phyloP scores from a whole-genome alignment of 345 rosid genomes.

The Euphorbia lathyris region DNA sequence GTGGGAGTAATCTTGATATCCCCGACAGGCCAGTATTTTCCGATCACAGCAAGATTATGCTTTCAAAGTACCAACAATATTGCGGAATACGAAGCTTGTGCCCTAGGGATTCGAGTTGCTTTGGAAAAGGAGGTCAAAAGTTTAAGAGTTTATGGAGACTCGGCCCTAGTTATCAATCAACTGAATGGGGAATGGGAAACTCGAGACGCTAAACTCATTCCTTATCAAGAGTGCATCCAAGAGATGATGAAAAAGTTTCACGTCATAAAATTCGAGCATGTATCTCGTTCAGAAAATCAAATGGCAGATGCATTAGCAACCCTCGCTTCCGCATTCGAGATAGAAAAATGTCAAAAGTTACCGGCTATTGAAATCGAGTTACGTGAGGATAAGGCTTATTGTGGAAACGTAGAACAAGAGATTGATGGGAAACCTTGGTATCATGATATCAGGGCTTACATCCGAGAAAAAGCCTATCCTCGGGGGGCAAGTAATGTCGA shows the following conservation, averaged over 20 bases:
- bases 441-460: no score
- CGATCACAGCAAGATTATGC: background rate
- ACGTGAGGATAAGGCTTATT: background rate
- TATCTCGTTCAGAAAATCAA: background rate
- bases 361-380: background rate
- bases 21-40: background rate
- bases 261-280: background rate
- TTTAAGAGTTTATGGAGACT: background rate
- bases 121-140: background rate
- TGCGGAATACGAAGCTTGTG: background rate
- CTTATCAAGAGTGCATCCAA: no score
- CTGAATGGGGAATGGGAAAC: background rate
- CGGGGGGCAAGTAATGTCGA: no score
- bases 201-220: background rate
- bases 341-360: background rate
- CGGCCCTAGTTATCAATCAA: background rate
- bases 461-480: no score
- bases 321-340: background rate
- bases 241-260: background rate
- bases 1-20: background rate
- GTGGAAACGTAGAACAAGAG: no score
- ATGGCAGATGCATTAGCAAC: background rate
- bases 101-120: background rate
- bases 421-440: no score
- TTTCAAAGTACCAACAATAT: no score